Conservation (phyloP, 805 yeast species). For the Yamadazyma olivae region DNA sequence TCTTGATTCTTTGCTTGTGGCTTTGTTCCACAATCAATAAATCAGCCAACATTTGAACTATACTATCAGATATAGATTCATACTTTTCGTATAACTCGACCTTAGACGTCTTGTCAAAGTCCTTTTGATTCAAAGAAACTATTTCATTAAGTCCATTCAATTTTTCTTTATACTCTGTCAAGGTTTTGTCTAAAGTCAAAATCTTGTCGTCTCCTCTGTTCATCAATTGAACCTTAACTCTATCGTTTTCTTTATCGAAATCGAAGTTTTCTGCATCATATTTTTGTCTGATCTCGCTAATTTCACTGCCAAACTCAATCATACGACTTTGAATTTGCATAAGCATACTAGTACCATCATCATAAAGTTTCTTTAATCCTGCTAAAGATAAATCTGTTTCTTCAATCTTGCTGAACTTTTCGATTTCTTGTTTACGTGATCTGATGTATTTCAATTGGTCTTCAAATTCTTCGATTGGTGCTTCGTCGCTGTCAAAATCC, state of each 20-base stretch:
- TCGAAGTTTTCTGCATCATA: conserved; percentile 47
- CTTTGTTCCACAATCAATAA: conserved; percentile 23
- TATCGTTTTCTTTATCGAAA: conserved; percentile 49
- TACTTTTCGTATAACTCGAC: conserved; percentile 22
- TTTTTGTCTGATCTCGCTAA: conserved; percentile 38
- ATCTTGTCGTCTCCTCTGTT: conserved; percentile 20
- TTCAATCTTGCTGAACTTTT: conserved; percentile 37
- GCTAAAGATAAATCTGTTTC: conserved; percentile 45
- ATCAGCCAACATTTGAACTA: conserved; percentile 28
- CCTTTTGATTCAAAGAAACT: conserved; percentile 9
- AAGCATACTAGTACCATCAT: conserved; percentile 40
- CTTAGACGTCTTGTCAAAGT: conserved; percentile 22
- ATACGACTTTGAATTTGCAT: conserved; percentile 43
- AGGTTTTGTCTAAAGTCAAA: conserved; percentile 23
- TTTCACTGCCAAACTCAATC: conserved; percentile 44
- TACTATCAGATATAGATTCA: conserved; percentile 23
- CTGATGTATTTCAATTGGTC: conserved; percentile 21
- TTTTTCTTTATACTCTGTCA: conserved; percentile 23
- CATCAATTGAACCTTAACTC: conserved; percentile 31
- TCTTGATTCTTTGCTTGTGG: conserved; percentile 26
- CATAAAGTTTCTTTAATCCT: conserved; percentile 43
- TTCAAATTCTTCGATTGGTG: conserved; percentile 29
- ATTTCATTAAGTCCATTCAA: conserved; percentile 26
- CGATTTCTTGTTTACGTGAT: conserved; percentile 19
- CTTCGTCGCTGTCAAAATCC: conserved; percentile 63